Conservation (phyloP, 192 early-diverging fungal genomes). For the Gonapodya sp. region DNA sequence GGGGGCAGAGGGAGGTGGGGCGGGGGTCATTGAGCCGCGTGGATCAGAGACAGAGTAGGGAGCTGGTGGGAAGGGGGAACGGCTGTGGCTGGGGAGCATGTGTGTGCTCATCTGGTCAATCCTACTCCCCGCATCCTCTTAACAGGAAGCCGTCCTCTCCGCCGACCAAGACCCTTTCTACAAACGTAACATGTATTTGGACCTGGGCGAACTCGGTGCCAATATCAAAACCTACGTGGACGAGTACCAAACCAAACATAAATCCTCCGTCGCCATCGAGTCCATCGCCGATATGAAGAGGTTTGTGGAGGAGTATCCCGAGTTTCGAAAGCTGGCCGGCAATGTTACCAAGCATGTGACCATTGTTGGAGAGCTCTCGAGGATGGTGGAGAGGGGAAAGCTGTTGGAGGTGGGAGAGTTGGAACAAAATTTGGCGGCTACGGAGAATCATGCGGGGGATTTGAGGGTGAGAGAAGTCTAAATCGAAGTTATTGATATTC, state of each 20-base stretch:
- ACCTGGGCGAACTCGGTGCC: conserved; percentile 87
- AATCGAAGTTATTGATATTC: neutral
- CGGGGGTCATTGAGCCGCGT: neutral
- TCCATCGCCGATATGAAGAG: conserved; percentile 97
- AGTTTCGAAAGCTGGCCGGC: conserved; percentile 89
- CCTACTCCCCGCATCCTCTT: neutral
- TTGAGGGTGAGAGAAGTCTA: conserved; percentile 49
- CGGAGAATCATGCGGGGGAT: conserved; percentile 75
- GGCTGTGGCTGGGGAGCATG: too few species aligned
- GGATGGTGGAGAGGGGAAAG: conserved; percentile 59
- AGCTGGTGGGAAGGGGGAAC: too few species aligned
- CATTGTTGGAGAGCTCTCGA: conserved; percentile 89
- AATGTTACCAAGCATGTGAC: conserved; percentile 98
- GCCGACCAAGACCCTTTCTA: conserved; percentile 89
- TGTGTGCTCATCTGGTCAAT: neutral
- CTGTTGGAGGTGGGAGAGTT: conserved; percentile 83
- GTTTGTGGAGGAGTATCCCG: conserved; percentile 98
- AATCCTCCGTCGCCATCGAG: conserved; percentile 84
- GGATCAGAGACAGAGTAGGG: too few species aligned
- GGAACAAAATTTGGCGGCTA: conserved; percentile 87
- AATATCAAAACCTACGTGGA: conserved; percentile 92
- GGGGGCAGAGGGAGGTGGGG: neutral
- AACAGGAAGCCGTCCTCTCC: conserved; percentile 80
- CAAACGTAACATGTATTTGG: conserved; percentile 78
- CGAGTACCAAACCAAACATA: conserved; percentile 85